Percentiles rank a stretch among this genome's conserved stretches.
These are phyloP conservation scores for Lactifluus piperatus DNA, from an alignment of 768 basidiomycete genomes.

Conservation along the genomic window DNA sequence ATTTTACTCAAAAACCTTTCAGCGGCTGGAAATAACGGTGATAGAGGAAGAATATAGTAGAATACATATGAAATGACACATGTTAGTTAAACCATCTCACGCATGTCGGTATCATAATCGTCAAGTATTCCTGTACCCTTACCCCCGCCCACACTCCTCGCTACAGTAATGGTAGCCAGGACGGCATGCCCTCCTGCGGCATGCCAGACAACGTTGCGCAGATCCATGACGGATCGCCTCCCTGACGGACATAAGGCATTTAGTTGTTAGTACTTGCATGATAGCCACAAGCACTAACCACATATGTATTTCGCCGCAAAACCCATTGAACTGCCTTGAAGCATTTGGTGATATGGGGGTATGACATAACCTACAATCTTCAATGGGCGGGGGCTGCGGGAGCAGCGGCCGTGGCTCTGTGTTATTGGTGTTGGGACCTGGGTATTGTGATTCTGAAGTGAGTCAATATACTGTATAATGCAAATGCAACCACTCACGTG, in stretches of 20 bases:
- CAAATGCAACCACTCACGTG: too few relatives aligned
- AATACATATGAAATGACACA: too few relatives aligned
- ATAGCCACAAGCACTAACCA: neutral
- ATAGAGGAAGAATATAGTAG: neutral
- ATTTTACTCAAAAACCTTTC: neutral
- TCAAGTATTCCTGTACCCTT: neutral
- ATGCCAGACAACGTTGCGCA: neutral
- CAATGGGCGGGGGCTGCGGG: neutral
- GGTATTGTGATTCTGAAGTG: neutral
- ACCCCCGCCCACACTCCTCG: neutral
- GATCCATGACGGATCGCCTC: neutral
- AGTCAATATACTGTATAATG: neutral
- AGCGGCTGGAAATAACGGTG: neutral
- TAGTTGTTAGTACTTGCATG: too few relatives aligned
- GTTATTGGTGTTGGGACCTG: too few relatives aligned
- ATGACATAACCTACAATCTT: neutral
- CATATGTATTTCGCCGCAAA: neutral
- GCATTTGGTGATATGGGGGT: neutral
- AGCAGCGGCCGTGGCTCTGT: too few relatives aligned
- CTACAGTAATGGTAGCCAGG: neutral
- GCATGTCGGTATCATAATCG: neutral
- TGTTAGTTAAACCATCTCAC: too few relatives aligned
- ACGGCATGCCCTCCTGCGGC: neutral
- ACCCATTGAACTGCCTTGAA: neutral
- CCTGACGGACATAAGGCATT: neutral